Evolutionary conservation across 495 filamentous ascomycete genomes (phyloP).

Genomic region (Aspergillus leporis): DNA sequence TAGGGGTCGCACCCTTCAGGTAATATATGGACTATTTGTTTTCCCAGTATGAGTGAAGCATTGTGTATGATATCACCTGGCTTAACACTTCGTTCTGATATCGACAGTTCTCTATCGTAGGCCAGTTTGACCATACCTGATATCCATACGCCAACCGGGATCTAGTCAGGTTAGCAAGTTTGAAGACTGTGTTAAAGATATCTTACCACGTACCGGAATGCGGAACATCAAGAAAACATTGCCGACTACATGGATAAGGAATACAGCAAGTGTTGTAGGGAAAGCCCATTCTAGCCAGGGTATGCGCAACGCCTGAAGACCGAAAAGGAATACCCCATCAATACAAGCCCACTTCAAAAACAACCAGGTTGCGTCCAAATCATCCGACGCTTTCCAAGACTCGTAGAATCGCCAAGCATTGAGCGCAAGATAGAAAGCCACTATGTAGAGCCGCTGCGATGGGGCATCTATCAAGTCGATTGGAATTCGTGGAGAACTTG

Average conservation of each 20-base stretch:
- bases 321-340: constrained; percentile 81
- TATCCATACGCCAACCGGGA: constrained; percentile 68
- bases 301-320: constrained; percentile 79
- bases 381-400: constrained; percentile 73
- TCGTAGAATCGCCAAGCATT: constrained; percentile 83
- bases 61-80: constrained; percentile 83
- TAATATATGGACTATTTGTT: constrained; percentile 93
- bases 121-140: constrained; percentile 68
- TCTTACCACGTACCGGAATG: constrained; percentile 61
- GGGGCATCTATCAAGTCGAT: constrained; percentile 77
- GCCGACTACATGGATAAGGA: constrained; percentile 65
- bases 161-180: constrained; percentile 39
- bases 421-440: constrained; percentile 70
- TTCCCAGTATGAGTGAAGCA: constrained; percentile 87
- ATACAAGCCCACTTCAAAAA: constrained; percentile 91
- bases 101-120: constrained; percentile 86
- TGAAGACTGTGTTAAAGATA: constrained; percentile 11
- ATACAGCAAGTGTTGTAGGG: constrained; percentile 63
- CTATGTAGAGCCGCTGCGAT: constrained; percentile 81
- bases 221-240: constrained; percentile 92
- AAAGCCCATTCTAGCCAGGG: constrained; percentile 93
- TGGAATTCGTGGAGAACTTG: constrained; percentile 67
- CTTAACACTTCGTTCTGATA: constrained; percentile 87
- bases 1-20: constrained; percentile 75
- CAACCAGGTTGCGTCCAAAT: constrained; percentile 77